Conservation (phyloP, 108 stramenopile species). For the Asterionellopsis glacialis region DNA sequence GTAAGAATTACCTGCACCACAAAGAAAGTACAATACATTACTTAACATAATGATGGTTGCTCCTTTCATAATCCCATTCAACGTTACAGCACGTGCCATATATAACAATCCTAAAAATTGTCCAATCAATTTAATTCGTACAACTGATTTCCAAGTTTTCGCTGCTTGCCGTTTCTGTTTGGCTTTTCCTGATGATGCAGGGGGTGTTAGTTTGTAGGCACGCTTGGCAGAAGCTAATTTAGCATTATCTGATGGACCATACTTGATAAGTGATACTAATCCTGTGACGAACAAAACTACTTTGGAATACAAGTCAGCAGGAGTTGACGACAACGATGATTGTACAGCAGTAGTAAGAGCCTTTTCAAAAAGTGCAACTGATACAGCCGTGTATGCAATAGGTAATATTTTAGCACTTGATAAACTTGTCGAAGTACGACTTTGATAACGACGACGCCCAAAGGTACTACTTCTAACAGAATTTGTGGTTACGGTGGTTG, state of each 20-base stretch:
- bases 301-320: too few species aligned
- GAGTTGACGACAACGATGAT: too few species aligned
- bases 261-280: slow-evolving; percentile 6
- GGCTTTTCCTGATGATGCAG: slow-evolving; percentile 7
- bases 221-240: slow-evolving; percentile 7
- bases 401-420: slow-evolving; percentile 12
- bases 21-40: slow-evolving; percentile 1
- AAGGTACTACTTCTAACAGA: too few species aligned
- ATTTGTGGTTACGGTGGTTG: too few species aligned
- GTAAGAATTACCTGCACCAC: slow-evolving; percentile 4
- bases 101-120: slow-evolving; percentile 2
- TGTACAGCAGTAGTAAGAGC: background rate
- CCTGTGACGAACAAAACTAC: slow-evolving; percentile 4
- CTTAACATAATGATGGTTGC: slow-evolving; percentile 7
- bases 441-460: too few species aligned
- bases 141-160: slow-evolving; percentile 5
- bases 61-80: slow-evolving; percentile 4
- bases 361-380: slow-evolving; percentile 9
- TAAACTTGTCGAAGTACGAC: too few species aligned
- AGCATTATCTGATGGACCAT: slow-evolving; percentile 12
- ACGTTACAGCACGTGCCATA: background rate
- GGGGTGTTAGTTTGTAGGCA: slow-evolving; percentile 7
- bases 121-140: slow-evolving; percentile 9
- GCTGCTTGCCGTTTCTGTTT: slow-evolving; percentile 13
- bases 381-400: slow-evolving; percentile 9